Percentiles rank a stretch among this genome's conserved stretches.
These are phyloP conservation scores for Podospora anserina DNA, from an alignment of 495 filamentous ascomycete genomes.

Conservation along the genomic window DNA sequence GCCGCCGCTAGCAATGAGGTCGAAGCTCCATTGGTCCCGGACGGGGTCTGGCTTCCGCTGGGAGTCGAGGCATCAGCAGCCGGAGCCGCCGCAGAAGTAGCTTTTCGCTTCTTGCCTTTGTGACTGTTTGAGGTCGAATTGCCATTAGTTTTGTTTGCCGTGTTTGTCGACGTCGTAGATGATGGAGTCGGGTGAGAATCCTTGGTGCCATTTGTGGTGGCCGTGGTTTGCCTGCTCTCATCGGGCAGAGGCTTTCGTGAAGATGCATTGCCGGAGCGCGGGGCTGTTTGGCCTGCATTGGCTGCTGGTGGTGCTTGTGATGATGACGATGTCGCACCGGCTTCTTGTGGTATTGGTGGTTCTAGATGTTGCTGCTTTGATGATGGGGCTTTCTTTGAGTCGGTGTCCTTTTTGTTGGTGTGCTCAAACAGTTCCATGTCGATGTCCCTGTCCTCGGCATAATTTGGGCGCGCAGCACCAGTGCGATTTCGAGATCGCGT, in stretches of 20 bases:
- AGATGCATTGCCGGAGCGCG: constrained; percentile 26
- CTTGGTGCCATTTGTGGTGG: constrained; percentile 28
- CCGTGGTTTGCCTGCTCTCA: constrained; percentile 27
- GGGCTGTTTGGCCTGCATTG: constrained; percentile 21
- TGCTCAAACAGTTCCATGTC: constrained; percentile 71
- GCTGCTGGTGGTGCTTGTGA: constrained; percentile 12
- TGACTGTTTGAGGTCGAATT: constrained; percentile 10
- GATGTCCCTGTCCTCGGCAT: constrained; percentile 92
- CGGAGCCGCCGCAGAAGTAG: constrained; percentile 1
- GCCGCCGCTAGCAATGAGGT: constrained; percentile 23
- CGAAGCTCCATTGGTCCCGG: constrained; percentile 27
- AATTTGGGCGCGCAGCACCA: constrained; percentile 79
- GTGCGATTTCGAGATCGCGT: constrained; percentile 92
- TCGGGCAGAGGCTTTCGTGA: constrained; percentile 36
- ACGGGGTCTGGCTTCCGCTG: constrained; percentile 50
- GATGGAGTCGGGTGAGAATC: constrained; percentile 22
- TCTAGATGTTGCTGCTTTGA: constrained; percentile 20
- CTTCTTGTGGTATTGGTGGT: constrained; percentile 5
- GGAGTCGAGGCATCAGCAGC: constrained; percentile 33
- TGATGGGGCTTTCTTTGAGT: constrained; percentile 48
- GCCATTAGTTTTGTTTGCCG: constrained; percentile 31
- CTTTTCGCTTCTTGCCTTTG: constrained; percentile 72
- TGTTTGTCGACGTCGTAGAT: constrained; percentile 33
- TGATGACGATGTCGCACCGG: constrained; percentile 30
- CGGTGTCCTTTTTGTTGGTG: constrained; percentile 47